phyloP scores from a whole-genome alignment of 2,329 filamentous ascomycete genomes.

The Thielaviopsis musarum region DNA sequence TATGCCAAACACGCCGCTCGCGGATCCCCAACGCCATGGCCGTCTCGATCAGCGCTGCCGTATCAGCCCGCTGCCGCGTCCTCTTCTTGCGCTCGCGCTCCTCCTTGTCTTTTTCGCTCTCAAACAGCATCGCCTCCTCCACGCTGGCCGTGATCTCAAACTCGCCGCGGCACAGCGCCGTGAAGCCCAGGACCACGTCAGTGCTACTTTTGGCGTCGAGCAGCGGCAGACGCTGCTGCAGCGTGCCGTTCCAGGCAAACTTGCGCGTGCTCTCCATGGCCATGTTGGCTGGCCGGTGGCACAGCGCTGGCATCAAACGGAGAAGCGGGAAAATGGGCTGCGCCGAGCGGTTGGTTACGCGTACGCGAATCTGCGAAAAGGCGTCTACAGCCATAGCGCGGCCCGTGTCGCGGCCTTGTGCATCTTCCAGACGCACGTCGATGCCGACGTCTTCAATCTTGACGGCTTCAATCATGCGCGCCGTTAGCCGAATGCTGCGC shows the following conservation, averaged over 20 bases:
- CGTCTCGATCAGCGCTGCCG: constrained; percentile 37
- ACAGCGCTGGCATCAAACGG: constrained; percentile 59
- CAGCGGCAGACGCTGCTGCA: constrained; percentile 56
- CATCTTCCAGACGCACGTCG: constrained; percentile 20
- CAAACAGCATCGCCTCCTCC: constrained; percentile 55
- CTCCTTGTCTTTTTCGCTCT: constrained; percentile 17
- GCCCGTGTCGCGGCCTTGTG: constrained; percentile 16
- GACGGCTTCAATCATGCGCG: constrained; percentile 69
- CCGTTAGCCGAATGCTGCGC: constrained; percentile 53
- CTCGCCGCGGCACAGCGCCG: constrained; percentile 59
- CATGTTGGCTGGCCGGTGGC: constrained; percentile 52
- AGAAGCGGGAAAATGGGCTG: constrained; percentile 54
- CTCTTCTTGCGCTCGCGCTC: constrained; percentile 16
- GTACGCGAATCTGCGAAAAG: constrained; percentile 55
- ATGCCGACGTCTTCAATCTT: constrained; percentile 65
- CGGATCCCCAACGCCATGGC: constrained; percentile 35
- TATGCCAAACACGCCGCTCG: constrained; percentile 49
- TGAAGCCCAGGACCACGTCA: constrained; percentile 51
- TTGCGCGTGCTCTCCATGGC: constrained; percentile 71
- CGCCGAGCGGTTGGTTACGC: constrained; percentile 55
- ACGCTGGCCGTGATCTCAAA: constrained; percentile 70
- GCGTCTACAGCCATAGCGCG: constrained; percentile 21
- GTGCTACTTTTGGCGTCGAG: constrained; percentile 41
- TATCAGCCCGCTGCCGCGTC: constrained; percentile 31
- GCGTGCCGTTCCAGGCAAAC: constrained; percentile 67